phyloP scores from a whole-genome alignment of 441 rosid genomes.

The Aquilaria agallochum region DNA sequence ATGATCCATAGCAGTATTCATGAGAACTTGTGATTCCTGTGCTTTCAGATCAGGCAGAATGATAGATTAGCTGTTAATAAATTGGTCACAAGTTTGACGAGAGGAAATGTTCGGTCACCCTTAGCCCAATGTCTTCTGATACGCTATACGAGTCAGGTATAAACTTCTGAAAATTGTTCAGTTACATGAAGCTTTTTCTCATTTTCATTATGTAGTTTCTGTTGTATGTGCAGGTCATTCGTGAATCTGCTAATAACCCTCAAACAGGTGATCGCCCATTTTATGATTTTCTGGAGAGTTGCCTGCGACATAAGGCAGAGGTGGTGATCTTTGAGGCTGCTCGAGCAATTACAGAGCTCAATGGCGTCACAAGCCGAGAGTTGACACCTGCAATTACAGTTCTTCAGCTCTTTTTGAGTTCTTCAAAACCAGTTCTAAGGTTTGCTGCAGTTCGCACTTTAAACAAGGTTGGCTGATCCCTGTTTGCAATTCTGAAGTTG shows the following conservation, averaged over 20 bases:
- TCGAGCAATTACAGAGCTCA: conserved; percentile 89
- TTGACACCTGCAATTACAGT: conserved; percentile 93
- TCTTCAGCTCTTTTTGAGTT: conserved; percentile 85
- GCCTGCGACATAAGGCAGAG: conserved; percentile 87
- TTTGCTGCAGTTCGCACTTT: conserved; percentile 94
- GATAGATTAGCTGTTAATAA: conserved; percentile 92
- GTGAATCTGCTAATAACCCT: conserved; percentile 56
- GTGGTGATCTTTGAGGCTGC: conserved; percentile 97
- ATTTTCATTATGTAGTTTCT: conserved; percentile 2
- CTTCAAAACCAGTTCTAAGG: conserved; percentile 86
- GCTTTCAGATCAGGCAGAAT: conserved; percentile 78
- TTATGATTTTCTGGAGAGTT: conserved; percentile 86
- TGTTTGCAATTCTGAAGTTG: not conserved
- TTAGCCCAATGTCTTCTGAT: conserved; percentile 87
- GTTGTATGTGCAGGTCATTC: conserved; percentile 51
- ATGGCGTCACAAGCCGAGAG: conserved; percentile 78
- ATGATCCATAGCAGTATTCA: no score
- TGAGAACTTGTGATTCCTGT: not conserved
- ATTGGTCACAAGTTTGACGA: conserved; percentile 82
- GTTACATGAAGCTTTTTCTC: conserved; percentile 1
- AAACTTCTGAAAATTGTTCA: conserved; percentile 3
- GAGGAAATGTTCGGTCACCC: conserved; percentile 91
- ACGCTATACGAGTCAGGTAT: conserved; percentile 83
- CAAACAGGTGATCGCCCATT: conserved; percentile 88
- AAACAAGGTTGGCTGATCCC: conserved; percentile 59